A percentile compares a stretch with the other conserved stretches of the same genome.
These are phyloP conservation scores for Fusarium beomiforme DNA, from an alignment of 2,329 filamentous ascomycete species.

Conservation along the genomic window DNA sequence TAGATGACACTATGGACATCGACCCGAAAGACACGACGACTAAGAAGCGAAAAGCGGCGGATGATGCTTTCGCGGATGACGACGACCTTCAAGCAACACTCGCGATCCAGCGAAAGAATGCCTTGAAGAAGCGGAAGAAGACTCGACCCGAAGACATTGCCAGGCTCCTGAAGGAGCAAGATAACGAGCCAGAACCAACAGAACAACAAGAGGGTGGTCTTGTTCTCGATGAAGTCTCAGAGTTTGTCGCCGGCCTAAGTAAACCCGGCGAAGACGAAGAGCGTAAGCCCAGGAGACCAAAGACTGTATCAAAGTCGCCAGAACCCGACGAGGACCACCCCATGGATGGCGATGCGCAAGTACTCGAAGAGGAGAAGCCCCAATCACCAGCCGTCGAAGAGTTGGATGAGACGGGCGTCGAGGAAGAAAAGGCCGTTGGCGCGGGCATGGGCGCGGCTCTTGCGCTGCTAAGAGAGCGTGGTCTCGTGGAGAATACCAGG, in stretches of 20 bases:
- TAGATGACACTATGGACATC: constrained; percentile 75
- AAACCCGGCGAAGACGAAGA: constrained; percentile 69
- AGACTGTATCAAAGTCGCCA: constrained; percentile 47
- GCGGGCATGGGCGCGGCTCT: constrained; percentile 85
- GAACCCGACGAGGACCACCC: constrained; percentile 54
- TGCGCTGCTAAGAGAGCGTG: constrained; percentile 84
- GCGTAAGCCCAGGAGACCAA: constrained; percentile 61
- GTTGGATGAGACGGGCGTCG: constrained; percentile 71
- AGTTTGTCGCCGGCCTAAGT: constrained; percentile 89
- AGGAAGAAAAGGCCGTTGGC: constrained; percentile 84
- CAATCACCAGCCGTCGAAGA: constrained; percentile 49
- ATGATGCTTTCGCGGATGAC: constrained; percentile 83
- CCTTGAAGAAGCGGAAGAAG: constrained; percentile 92
- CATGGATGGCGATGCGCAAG: constrained; percentile 52
- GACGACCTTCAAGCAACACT: constrained; percentile 91
- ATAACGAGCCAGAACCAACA: constrained; percentile 59
- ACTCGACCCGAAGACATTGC: constrained; percentile 87
- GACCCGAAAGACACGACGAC: constrained; percentile 64
- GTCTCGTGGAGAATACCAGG: constrained; percentile 75
- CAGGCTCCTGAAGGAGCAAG: constrained; percentile 76
- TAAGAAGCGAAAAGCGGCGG: constrained; percentile 71
- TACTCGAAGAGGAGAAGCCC: constrained; percentile 53
- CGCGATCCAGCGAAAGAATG: constrained; percentile 81
- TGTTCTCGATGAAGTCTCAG: constrained; percentile 94
- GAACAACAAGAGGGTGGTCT: constrained; percentile 65